Percentiles rank a stretch among this genome's conserved stretches.
Evolutionary conservation across 306 rosid genomes (phyloP).

Genomic region (Coriaria nepalensis): DNA sequence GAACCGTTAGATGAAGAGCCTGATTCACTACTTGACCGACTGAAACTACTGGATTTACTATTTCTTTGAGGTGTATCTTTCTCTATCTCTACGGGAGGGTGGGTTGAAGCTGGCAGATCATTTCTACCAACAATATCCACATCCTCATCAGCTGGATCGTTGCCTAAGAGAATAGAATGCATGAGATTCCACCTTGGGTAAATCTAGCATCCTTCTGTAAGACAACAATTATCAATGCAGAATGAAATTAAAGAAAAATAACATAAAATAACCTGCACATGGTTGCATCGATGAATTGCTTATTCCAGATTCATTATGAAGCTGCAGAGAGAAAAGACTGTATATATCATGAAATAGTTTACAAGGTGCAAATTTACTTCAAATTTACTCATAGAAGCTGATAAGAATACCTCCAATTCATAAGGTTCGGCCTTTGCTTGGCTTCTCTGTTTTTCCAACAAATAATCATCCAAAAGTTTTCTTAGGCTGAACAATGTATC

Average conservation of each 20-base stretch:
- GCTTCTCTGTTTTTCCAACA: constrained; percentile 47
- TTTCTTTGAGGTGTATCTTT: constrained; percentile 47
- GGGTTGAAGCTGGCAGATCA: constrained; percentile 69
- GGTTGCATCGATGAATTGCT: constrained; percentile 68
- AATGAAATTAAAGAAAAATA: not conserved
- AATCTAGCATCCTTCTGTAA: too few species aligned
- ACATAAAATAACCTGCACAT: constrained; percentile 38
- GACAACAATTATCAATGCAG: not conserved
- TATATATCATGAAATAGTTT: constrained; percentile 9
- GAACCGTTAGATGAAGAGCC: constrained; percentile 92
- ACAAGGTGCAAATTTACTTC: not conserved
- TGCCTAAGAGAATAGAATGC: constrained; percentile 34
- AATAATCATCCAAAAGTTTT: constrained; percentile 60
- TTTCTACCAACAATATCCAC: constrained; percentile 86
- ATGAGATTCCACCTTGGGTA: not conserved
- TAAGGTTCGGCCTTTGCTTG: constrained; percentile 42
- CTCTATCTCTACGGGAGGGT: constrained; percentile 69
- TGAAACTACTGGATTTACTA: constrained; percentile 62
- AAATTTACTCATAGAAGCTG: constrained; percentile 2
- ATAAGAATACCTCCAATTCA: constrained; percentile 60
- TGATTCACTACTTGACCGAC: constrained; percentile 72
- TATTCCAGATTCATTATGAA: constrained; percentile 55
- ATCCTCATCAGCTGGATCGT: constrained; percentile 67
- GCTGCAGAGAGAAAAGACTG: constrained; percentile 31
- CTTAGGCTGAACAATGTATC: constrained; percentile 54